A percentile compares a stretch with the other conserved stretches of the same genome.
These are phyloP conservation scores for Ogataea nitratoaversa DNA, from an alignment of 805 yeast species.

Conservation along the genomic window DNA sequence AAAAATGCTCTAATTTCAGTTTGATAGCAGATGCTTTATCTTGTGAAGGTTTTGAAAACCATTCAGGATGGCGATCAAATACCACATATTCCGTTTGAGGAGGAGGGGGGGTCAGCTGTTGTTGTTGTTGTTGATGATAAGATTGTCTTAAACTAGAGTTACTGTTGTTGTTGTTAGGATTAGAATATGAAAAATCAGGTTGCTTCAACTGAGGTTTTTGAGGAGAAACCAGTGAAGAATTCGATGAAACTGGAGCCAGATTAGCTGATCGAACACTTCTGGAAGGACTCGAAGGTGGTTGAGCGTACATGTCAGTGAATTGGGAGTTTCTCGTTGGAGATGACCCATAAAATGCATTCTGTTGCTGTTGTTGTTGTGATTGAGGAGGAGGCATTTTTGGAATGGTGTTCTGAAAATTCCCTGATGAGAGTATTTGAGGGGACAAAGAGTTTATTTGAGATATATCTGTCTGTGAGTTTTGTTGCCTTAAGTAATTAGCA, in stretches of 20 bases:
- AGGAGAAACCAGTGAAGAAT: conserved; percentile 27
- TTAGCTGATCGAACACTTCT: conserved; percentile 29
- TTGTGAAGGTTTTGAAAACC: conserved; percentile 66
- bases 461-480: conserved; percentile 19
- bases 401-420: conserved; percentile 15
- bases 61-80: conserved; percentile 80
- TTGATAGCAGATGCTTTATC: conserved; percentile 84
- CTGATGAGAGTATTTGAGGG: conserved; percentile 14
- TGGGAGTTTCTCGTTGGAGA: conserved; percentile 23
- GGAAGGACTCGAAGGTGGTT: conserved; percentile 33
- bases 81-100: conserved; percentile 49
- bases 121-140: conserved; percentile 7
- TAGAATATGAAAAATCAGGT: conserved; percentile 18
- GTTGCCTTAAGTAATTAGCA: conserved; percentile 18
- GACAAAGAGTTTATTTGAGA: conserved; percentile 9
- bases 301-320: conserved; percentile 20
- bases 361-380: conserved; percentile 9
- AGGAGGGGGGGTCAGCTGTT: background rate
- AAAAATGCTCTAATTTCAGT: conserved; percentile 76
- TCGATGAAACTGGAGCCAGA: conserved; percentile 28
- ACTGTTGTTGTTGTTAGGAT: conserved; percentile 25
- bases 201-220: conserved; percentile 17
- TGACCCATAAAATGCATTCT: conserved; percentile 17
- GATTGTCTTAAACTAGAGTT: conserved; percentile 25
- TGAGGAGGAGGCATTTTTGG: conserved; percentile 25